Conservation (phyloP, 2,329 filamentous ascomycete species). For the Epichloe uncinata region DNA sequence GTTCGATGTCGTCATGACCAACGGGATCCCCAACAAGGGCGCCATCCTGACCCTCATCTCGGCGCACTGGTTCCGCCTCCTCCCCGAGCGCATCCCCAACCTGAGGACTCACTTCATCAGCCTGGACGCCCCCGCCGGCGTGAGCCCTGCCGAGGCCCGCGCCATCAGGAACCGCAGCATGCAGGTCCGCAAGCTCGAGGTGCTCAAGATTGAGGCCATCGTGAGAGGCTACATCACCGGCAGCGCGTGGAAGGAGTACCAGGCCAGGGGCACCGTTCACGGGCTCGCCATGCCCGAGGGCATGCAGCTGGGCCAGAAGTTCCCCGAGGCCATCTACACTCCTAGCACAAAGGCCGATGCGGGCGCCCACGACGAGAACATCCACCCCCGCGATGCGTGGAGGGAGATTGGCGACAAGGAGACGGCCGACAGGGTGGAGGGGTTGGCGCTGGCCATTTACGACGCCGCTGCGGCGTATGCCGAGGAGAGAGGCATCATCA, state of each 20-base stretch:
- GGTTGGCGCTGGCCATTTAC: slow-evolving; percentile 20
- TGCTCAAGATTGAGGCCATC: slow-evolving; percentile 15
- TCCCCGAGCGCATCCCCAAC: slow-evolving; percentile 29
- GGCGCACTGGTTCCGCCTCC: slow-evolving; percentile 40
- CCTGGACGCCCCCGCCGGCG: slow-evolving; percentile 23
- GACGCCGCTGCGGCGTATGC: slow-evolving; percentile 47
- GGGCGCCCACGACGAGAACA: slow-evolving; percentile 76
- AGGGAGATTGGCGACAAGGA: slow-evolving; percentile 24
- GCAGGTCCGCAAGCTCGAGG: slow-evolving; percentile 48
- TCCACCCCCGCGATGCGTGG: slow-evolving; percentile 52
- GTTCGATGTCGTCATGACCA: slow-evolving; percentile 83
- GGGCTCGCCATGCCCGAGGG: slow-evolving; percentile 57
- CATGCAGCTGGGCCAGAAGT: slow-evolving; percentile 54
- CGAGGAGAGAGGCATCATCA: slow-evolving; percentile 22
- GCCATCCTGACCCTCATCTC: slow-evolving; percentile 32
- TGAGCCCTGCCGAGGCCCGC: slow-evolving; percentile 29
- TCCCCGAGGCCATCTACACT: slow-evolving; percentile 51
- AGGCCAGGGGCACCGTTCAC: slow-evolving; percentile 62
- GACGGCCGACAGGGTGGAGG: slow-evolving; percentile 17
- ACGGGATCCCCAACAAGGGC: slow-evolving; percentile 45
- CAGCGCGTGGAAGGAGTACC: slow-evolving; percentile 66
- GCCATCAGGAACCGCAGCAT: slow-evolving; percentile 53
- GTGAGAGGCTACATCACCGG: slow-evolving; percentile 87
- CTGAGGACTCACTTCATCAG: slow-evolving; percentile 40
- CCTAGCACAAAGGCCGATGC: slow-evolving; percentile 75